phyloP scores from a whole-genome alignment of 2,329 filamentous ascomycete species.

The Lasiodiplodia theobromae region DNA sequence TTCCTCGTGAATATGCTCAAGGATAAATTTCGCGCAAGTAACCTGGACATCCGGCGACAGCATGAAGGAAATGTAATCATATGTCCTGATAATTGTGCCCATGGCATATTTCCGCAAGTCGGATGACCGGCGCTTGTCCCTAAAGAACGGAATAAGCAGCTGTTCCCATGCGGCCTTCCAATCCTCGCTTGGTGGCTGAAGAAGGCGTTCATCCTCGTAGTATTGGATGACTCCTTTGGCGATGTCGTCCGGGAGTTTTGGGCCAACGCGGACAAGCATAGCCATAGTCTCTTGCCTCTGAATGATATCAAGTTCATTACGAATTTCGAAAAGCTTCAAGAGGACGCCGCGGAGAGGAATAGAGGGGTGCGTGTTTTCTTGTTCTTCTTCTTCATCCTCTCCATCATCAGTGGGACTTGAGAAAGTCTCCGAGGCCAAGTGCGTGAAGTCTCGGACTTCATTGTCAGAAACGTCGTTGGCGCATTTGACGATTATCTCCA shows the following conservation, averaged over 20 bases:
- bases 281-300: constrained; percentile 71
- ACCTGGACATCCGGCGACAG: constrained; percentile 65
- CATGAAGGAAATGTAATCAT: constrained; percentile 60
- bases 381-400: constrained; percentile 28
- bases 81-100: constrained; percentile 62
- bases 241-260: constrained; percentile 69
- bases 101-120: constrained; percentile 69
- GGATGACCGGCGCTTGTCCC: constrained; percentile 41
- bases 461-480: constrained; percentile 23
- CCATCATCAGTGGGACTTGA: constrained; percentile 29
- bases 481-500: constrained; percentile 28
- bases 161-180: constrained; percentile 71
- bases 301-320: constrained; percentile 58
- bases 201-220: constrained; percentile 72
- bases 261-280: constrained; percentile 70
- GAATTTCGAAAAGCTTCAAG: constrained; percentile 40
- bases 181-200: constrained; percentile 72
- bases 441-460: constrained; percentile 21
- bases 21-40: constrained; percentile 66
- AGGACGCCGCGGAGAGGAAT: constrained; percentile 34
- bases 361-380: constrained; percentile 27
- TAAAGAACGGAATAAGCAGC: constrained; percentile 54
- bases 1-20: constrained; percentile 68
- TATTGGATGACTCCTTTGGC: constrained; percentile 71
- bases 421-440: constrained; percentile 36